Conservation (phyloP, 441 rosid species). For the Aquilaria agallochum region DNA sequence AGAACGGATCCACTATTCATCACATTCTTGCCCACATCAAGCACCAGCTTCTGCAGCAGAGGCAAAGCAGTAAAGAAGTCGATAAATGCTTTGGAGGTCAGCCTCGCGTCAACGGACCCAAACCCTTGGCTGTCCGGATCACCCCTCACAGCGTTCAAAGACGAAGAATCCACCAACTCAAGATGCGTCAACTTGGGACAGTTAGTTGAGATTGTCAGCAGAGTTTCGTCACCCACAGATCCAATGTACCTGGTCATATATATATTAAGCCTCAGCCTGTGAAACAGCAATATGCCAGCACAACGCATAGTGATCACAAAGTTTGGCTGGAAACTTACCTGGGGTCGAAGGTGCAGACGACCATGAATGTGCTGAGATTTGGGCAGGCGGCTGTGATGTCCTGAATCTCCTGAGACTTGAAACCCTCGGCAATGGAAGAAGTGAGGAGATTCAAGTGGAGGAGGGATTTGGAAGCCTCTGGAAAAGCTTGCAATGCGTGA, state of each 20-base stretch:
- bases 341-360: slow-evolving; percentile 79
- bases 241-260: slow-evolving; percentile 45
- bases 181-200: slow-evolving; percentile 60
- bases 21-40: slow-evolving; percentile 67
- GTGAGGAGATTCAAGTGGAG: slow-evolving; percentile 62
- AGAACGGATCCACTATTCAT: slow-evolving; percentile 51
- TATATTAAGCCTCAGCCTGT: no score
- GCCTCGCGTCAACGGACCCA: slow-evolving; percentile 48
- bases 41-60: slow-evolving; percentile 55
- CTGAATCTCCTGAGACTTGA: slow-evolving; percentile 61
- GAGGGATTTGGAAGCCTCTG: slow-evolving; percentile 40
- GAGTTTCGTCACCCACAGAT: slow-evolving; percentile 66
- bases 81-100: slow-evolving; percentile 35
- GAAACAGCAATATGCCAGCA: no score
- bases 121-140: slow-evolving; percentile 46
- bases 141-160: slow-evolving; percentile 37
- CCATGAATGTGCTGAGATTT: slow-evolving; percentile 50
- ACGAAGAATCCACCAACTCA: slow-evolving; percentile 61
- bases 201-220: slow-evolving; percentile 49
- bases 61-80: slow-evolving; percentile 54
- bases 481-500: slow-evolving; percentile 53
- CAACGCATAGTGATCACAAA: no score
- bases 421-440: slow-evolving; percentile 62
- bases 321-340: slow-evolving; percentile 25
- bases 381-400: slow-evolving; percentile 57